Conservation (phyloP, 805 yeast species). For the Blastobotrys americana region DNA sequence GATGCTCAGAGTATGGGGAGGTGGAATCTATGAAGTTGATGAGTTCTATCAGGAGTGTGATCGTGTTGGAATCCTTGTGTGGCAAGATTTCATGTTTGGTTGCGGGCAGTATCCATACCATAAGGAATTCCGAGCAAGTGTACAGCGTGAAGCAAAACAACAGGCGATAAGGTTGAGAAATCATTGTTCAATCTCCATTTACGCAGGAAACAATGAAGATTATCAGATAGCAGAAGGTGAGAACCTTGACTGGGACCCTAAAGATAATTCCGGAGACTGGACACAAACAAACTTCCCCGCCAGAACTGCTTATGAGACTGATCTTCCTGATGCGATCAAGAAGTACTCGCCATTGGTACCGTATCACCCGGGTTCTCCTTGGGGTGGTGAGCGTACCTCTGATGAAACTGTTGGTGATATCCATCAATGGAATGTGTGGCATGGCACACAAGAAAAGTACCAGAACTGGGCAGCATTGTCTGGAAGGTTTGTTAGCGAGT, state of each 20-base stretch:
- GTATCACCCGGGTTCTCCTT: constrained; percentile 46
- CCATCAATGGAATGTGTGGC: constrained; percentile 56
- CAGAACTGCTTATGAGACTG: constrained; percentile 35
- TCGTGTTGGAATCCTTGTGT: constrained; percentile 38
- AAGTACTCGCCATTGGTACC: constrained; percentile 26
- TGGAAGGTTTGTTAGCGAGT: constrained; percentile 47
- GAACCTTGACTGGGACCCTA: constrained; percentile 28
- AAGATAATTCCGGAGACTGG: constrained; percentile 16
- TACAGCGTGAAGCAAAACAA: constrained; percentile 33
- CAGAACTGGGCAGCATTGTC: constrained; percentile 42
- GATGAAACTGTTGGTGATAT: constrained; percentile 42
- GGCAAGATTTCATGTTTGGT: constrained; percentile 55
- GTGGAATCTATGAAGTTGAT: constrained; percentile 41
- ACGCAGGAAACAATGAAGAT: constrained; percentile 43
- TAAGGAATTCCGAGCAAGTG: constrained; percentile 31
- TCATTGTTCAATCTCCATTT: constrained; percentile 35
- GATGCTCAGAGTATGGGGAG: constrained; percentile 46
- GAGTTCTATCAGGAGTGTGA: constrained; percentile 41
- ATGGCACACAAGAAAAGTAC: constrained; percentile 43
- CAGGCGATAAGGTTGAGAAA: constrained; percentile 39
- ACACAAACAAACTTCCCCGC: constrained; percentile 35
- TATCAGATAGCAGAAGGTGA: constrained; percentile 40
- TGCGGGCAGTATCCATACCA: constrained; percentile 49
- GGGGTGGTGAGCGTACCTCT: constrained; percentile 35
- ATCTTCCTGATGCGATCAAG: constrained; percentile 34